Conservation (phyloP, 169 alveolate species). For the Plasmodium berghei region DNA sequence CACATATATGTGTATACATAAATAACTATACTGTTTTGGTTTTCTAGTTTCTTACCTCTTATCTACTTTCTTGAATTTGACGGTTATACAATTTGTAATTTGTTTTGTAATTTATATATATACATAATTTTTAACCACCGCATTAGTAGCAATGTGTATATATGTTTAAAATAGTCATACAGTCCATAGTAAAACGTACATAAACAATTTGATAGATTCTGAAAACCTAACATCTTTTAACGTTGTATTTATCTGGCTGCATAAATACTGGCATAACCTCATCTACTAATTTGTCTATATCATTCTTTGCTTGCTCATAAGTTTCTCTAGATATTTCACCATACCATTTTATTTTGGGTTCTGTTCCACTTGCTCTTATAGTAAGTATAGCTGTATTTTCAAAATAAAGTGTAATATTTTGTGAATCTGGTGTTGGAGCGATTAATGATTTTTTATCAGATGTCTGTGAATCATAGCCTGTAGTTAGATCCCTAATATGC, state of each 20-base stretch:
- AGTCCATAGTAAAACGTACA: no score
- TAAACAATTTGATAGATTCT: no score
- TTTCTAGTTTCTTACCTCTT: no score
- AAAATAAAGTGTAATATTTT: conserved; percentile 82
- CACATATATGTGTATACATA: no score
- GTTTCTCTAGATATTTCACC: conserved; percentile 79
- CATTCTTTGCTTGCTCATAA: conserved; percentile 76
- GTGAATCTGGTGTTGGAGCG: conserved; percentile 80
- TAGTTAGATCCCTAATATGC: conserved; percentile 82
- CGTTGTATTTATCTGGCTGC: conserved; percentile 77
- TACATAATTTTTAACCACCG: no score
- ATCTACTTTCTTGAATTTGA: no score
- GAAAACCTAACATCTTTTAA: conserved; percentile 15
- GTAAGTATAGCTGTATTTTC: conserved; percentile 82
- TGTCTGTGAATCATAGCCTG: conserved; percentile 84
- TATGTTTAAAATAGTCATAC: no score
- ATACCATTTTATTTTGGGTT: conserved; percentile 89
- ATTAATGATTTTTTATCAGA: conserved; percentile 79
- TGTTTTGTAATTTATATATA: no score
- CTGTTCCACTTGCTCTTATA: conserved; percentile 88
- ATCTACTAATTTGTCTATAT: conserved; percentile 77
- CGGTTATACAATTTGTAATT: no score
- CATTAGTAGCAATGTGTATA: no score
- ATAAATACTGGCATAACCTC: conserved; percentile 78
- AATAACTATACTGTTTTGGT: no score